Evolutionary conservation across 2,329 filamentous ascomycete genomes (phyloP).

Genomic region (Ophiostoma fasciatum): DNA sequence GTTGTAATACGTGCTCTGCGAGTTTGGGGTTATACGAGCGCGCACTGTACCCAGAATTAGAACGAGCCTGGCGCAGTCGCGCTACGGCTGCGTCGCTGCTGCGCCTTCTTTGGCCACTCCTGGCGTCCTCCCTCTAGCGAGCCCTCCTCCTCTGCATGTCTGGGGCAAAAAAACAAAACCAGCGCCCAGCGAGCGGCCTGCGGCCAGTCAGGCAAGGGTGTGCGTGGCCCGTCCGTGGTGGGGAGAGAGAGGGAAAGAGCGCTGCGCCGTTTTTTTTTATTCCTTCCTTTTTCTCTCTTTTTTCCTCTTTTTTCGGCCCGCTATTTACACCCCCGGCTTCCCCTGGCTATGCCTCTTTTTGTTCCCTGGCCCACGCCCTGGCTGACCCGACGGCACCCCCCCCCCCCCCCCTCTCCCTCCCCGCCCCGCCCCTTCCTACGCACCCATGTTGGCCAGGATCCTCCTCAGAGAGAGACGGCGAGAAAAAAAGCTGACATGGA

Average conservation of each 20-base stretch:
- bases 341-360: conserved; percentile 6
- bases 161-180: too few species aligned
- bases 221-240: not conserved
- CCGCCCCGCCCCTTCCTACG: conserved; percentile 3
- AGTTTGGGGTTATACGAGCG: too few species aligned
- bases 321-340: conserved; percentile 6
- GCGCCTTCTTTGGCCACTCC: too few species aligned
- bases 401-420: not conserved
- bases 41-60: too few species aligned
- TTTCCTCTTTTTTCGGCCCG: conserved; percentile 3
- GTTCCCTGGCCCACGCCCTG: not conserved
- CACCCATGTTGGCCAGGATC: too few species aligned
- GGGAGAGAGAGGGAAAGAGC: not conserved
- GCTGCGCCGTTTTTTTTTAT: not conserved
- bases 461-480: conserved; percentile 4
- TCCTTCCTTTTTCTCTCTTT: not conserved
- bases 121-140: too few species aligned
- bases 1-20: too few species aligned
- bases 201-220: conserved; percentile 14
- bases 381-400: not conserved
- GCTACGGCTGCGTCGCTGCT: too few species aligned
- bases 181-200: too few species aligned
- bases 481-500: conserved; percentile 6
- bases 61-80: too few species aligned
- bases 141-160: too few species aligned